These are phyloP conservation scores for Brassica balearica DNA, from an alignment of 441 rosid species.

Conservation along the genomic window DNA sequence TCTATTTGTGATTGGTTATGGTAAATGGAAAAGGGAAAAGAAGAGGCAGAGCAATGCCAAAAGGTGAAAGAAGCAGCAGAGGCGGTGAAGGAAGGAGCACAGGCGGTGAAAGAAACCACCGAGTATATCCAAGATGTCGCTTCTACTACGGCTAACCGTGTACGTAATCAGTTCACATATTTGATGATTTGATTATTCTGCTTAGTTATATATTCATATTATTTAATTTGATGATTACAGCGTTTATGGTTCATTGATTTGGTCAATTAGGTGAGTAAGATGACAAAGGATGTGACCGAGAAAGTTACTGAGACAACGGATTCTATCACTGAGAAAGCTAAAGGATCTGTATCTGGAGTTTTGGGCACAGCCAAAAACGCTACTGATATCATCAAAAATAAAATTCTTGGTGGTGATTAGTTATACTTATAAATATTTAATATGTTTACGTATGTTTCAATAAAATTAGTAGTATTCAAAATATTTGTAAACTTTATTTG, in stretches of 20 bases:
- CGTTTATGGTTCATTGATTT: constrained; percentile 8
- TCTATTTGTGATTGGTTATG: constrained; percentile 5
- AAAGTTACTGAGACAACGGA: constrained; percentile 56
- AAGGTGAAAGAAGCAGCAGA: constrained; percentile 70
- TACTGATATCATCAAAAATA: constrained; percentile 53
- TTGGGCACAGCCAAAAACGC: constrained; percentile 53
- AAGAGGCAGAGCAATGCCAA: constrained; percentile 54
- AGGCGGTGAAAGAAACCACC: constrained; percentile 57
- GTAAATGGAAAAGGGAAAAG: constrained; percentile 43
- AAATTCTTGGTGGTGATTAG: constrained; percentile 40
- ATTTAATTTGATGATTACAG: not conserved
- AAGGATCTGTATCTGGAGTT: constrained; percentile 46
- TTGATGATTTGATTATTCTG: not conserved
- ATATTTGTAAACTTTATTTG: not conserved
- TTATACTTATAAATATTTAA: not conserved
- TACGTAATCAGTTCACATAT: constrained; percentile 19
- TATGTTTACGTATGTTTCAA: not conserved
- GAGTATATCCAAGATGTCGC: constrained; percentile 50
- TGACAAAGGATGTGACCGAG: constrained; percentile 51
- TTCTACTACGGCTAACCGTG: constrained; percentile 49
- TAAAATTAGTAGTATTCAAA: not conserved
- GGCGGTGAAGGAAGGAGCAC: constrained; percentile 70
- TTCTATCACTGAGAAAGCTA: constrained; percentile 50
- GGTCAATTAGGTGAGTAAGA: constrained; percentile 51
- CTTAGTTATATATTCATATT: not conserved